phyloP scores from a whole-genome alignment of 768 basidiomycete genomes.

The Lentinula aciculospora region DNA sequence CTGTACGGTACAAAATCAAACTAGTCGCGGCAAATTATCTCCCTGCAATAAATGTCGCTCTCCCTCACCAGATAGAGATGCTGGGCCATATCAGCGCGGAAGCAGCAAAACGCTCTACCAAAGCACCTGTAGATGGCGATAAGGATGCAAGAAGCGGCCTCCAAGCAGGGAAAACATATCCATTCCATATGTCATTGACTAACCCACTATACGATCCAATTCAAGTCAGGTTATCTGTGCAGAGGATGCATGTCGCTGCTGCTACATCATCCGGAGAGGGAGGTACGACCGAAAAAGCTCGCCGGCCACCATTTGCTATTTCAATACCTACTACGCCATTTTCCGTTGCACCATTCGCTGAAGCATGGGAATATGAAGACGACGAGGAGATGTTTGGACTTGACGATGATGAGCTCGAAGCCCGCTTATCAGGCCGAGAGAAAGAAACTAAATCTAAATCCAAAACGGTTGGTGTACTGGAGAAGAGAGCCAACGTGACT shows the following conservation, averaged over 20 bases:
- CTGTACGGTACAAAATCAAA: conserved; percentile 94
- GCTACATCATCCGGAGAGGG: conserved; percentile 26
- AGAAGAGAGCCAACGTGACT: conserved; percentile 86
- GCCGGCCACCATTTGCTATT: conserved; percentile 72
- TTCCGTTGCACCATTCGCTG: conserved; percentile 84
- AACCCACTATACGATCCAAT: conserved; percentile 97
- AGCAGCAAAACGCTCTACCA: conserved; percentile 33
- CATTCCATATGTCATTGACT: conserved; percentile 85
- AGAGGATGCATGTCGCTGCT: conserved; percentile 52
- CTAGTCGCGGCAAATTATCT: conserved; percentile 93
- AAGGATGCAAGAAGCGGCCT: conserved; percentile 35
- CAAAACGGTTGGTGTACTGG: conserved; percentile 75
- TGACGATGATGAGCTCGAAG: conserved; percentile 31
- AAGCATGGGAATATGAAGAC: conserved; percentile 98
- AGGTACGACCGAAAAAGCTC: conserved; percentile 44
- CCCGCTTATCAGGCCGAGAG: conserved; percentile 31
- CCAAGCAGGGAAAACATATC: conserved; percentile 75
- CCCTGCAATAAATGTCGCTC: conserved; percentile 71
- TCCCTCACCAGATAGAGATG: conserved; percentile 49
- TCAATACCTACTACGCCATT: conserved; percentile 76
- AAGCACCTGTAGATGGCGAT: conserved; percentile 32
- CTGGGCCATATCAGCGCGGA: conserved; percentile 29
- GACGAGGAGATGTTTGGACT: conserved; percentile 85
- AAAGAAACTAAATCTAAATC: conserved; percentile 41
- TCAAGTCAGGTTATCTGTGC: conserved; percentile 80